phyloP scores from a whole-genome alignment of 345 rosid species.

The Garcia nutans region DNA sequence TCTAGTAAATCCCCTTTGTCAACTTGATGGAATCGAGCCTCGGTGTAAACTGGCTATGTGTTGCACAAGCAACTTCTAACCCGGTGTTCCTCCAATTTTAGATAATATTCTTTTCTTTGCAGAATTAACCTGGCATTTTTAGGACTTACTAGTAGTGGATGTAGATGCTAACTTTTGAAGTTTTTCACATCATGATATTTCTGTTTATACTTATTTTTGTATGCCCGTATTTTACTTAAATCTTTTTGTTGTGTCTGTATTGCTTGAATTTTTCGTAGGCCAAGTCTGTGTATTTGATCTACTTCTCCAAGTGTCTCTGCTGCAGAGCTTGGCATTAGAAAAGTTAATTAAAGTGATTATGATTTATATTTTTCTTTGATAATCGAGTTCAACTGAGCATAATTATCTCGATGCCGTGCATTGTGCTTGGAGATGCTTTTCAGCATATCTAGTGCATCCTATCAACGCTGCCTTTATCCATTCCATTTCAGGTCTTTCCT shows the following conservation, averaged over 20 bases:
- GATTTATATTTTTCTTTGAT: neutral
- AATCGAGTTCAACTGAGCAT: neutral
- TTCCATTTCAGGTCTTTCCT: no score
- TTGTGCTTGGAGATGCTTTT: neutral
- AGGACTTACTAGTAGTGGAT: slow-evolving; percentile 5
- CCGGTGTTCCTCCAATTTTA: neutral
- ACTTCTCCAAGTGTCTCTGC: neutral
- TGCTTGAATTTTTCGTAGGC: neutral
- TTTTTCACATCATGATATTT: neutral
- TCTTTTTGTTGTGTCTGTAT: neutral
- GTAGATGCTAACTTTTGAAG: slow-evolving; percentile 1
- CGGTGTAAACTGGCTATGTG: neutral
- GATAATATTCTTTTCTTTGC: neutral
- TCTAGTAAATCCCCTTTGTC: slow-evolving; percentile 16
- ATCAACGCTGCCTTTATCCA: no score
- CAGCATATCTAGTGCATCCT: neutral
- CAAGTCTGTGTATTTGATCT: neutral
- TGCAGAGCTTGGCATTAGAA: neutral
- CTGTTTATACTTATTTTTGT: neutral
- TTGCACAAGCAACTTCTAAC: neutral
- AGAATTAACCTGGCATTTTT: slow-evolving; percentile 9
- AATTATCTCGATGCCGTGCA: neutral
- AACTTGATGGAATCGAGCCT: slow-evolving; percentile 12
- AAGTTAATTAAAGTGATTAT: neutral
- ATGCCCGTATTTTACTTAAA: neutral